These are phyloP conservation scores for Chlamydomonas sphaeroides DNA, from an alignment of 139 green algal species.

Conservation along the genomic window DNA sequence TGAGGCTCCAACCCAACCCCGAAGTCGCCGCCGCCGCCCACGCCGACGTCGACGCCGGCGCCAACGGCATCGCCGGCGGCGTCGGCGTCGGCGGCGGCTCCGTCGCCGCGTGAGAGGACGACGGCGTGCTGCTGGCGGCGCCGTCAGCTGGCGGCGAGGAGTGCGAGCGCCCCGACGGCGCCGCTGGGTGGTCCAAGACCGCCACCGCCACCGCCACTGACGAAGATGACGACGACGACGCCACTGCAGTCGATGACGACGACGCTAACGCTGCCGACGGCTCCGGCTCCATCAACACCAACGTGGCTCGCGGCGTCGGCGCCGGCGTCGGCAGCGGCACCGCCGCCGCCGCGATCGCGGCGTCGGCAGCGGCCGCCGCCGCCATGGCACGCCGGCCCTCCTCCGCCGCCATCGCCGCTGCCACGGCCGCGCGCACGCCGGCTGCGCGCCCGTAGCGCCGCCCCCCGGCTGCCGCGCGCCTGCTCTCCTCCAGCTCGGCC, in stretches of 20 bases:
- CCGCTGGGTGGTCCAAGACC: background rate
- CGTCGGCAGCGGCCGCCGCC: background rate
- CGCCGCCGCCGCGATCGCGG: constrained; percentile 1
- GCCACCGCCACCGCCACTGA: background rate
- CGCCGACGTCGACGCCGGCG: background rate
- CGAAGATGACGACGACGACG: background rate
- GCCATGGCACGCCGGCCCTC: background rate
- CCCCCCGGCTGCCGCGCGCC: no score
- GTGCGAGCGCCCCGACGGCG: background rate
- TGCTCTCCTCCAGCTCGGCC: no score
- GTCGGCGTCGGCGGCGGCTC: background rate
- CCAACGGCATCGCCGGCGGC: background rate
- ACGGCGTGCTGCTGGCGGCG: no score
- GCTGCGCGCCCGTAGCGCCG: constrained; percentile 12
- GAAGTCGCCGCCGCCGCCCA: background rate
- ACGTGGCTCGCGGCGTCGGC: no score
- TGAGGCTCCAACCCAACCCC: background rate
- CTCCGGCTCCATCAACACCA: background rate
- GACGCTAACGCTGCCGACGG: background rate
- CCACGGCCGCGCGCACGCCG: constrained; percentile 1
- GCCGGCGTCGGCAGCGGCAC: background rate
- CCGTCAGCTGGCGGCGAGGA: background rate
- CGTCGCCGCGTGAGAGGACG: background rate
- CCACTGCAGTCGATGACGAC: background rate
- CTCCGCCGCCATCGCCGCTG: background rate